Conservation (phyloP, 257 asterid genomes). For the Petunia secreta region DNA sequence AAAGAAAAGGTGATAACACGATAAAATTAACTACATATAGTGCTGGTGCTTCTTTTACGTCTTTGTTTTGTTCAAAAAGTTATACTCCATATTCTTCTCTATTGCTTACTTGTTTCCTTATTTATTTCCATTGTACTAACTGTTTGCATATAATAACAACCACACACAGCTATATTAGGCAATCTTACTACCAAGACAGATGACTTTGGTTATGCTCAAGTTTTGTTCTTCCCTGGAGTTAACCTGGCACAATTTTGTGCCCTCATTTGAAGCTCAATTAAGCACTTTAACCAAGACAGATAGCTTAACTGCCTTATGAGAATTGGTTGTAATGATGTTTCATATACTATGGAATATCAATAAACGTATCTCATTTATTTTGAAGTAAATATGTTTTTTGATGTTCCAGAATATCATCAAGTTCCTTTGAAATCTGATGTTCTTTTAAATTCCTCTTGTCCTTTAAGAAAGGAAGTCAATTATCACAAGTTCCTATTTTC, state of each 20-base stretch:
- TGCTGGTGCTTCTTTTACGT: not conserved
- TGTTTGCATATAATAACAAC: not conserved
- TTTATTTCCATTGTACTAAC: not conserved
- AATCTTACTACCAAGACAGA: not conserved
- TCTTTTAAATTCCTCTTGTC: too few relatives aligned
- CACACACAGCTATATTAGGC: not conserved
- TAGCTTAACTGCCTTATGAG: too few relatives aligned
- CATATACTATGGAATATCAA: too few relatives aligned
- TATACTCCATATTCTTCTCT: not conserved
- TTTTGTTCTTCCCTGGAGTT: not conserved
- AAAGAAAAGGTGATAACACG: not conserved
- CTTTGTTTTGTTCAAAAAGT: constrained; percentile 7
- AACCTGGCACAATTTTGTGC: not conserved
- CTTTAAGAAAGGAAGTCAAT: not conserved
- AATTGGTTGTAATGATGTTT: too few relatives aligned
- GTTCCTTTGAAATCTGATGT: not conserved
- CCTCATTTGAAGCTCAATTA: not conserved
- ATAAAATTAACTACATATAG: not conserved
- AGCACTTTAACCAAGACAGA: too few relatives aligned
- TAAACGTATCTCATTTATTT: too few relatives aligned
- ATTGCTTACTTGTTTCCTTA: not conserved
- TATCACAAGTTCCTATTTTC: not conserved
- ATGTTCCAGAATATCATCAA: constrained; percentile 13
- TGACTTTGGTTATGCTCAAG: not conserved
- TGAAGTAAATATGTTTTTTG: not conserved